These are phyloP conservation scores for Trichoderma oligosporum DNA, from an alignment of 2,329 filamentous ascomycete species.

Conservation along the genomic window DNA sequence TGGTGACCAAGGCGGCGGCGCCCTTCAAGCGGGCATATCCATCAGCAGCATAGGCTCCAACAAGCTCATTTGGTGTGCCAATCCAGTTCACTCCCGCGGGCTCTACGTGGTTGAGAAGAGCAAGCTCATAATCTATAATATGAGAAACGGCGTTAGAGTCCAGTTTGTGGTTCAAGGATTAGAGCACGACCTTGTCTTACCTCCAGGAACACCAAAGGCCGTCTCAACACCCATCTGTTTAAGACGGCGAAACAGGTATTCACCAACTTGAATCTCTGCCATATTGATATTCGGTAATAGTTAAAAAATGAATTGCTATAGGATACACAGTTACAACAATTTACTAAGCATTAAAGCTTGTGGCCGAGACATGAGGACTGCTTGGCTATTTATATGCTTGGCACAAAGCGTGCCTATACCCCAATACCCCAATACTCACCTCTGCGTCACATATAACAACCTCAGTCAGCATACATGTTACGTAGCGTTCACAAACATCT, in stretches of 20 bases:
- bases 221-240: conserved; percentile 6
- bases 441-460: background rate
- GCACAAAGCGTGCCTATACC: background rate
- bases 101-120: background rate
- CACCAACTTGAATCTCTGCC: background rate
- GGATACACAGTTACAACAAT: background rate
- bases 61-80: conserved; percentile 9
- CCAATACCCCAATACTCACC: no score
- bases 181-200: background rate
- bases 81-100: background rate
- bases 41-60: conserved; percentile 11
- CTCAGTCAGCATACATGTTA: background rate
- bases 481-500: background rate
- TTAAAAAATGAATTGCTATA: background rate
- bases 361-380: background rate
- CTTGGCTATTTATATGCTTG: background rate
- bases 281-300: background rate
- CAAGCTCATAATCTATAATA: conserved; percentile 4
- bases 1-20: background rate
- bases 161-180: background rate
- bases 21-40: conserved; percentile 12
- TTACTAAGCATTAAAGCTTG: background rate
- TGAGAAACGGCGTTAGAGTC: background rate
- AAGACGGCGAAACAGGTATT: conserved; percentile 5
- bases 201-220: conserved; percentile 12